Percentiles rank a stretch among this genome's conserved stretches.
Evolutionary conservation across 2,329 filamentous ascomycete species (phyloP).

Genomic region (Thelonectria discophora): DNA sequence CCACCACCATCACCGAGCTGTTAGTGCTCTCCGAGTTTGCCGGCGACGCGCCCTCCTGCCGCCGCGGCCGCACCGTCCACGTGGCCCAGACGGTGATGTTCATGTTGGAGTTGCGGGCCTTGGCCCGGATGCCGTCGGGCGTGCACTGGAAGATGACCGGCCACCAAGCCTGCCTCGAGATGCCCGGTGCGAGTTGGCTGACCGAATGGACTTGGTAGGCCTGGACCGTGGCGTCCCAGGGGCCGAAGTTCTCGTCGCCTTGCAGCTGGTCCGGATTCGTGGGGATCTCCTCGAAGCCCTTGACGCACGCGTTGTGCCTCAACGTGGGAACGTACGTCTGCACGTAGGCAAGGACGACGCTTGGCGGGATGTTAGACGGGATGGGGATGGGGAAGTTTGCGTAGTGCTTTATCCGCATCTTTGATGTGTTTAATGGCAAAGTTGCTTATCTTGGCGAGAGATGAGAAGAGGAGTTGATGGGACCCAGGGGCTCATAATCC

Average conservation of each 20-base stretch:
- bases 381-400: conserved; percentile 48
- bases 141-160: conserved; percentile 54
- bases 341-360: conserved; percentile 48
- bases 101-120: conserved; percentile 48
- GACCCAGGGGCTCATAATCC: too few relatives aligned
- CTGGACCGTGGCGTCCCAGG: conserved; percentile 45
- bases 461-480: too few relatives aligned
- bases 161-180: conserved; percentile 50
- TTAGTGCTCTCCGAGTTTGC: conserved; percentile 22
- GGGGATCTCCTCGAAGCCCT: conserved; percentile 45
- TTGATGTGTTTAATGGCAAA: too few relatives aligned
- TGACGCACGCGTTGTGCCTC: conserved; percentile 49
- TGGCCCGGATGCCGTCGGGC: conserved; percentile 49
- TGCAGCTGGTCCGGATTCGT: conserved; percentile 44
- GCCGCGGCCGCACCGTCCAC: conserved; percentile 37
- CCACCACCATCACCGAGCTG: conserved; percentile 21
- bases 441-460: too few relatives aligned
- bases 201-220: conserved; percentile 38
- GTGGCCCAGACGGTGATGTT: conserved; percentile 50
- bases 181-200: conserved; percentile 48
- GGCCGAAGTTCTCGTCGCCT: conserved; percentile 51
- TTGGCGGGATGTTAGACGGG: conserved; percentile 47
- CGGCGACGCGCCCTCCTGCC: conserved; percentile 2
- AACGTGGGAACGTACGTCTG: conserved; percentile 52
- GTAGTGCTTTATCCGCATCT: conserved; percentile 9